A percentile compares a stretch with the other conserved stretches of the same genome.
Conservation (phyloP, 1,139 yeast species). For the Nakaseomyces glabratus region DNA sequence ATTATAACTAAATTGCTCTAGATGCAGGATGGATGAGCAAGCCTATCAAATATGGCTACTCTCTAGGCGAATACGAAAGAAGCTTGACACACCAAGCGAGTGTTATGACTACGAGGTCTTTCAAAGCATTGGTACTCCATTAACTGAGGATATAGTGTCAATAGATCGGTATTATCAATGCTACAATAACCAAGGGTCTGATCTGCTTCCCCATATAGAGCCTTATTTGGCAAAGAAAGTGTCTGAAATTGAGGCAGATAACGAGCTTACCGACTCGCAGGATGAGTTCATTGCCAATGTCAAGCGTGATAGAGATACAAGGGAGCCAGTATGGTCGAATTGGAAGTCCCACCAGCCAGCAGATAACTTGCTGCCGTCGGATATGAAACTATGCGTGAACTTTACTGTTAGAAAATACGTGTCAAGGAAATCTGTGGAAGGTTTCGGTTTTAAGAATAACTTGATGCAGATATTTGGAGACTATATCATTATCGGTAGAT, state of each 20-base stretch:
- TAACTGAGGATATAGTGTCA: conserved; percentile 5
- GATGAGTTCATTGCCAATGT: conserved; percentile 1
- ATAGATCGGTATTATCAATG: conserved; percentile 6
- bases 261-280: conserved; percentile 3
- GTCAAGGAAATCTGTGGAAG: conserved; percentile 7
- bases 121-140: conserved; percentile 3
- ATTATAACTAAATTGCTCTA: too few relatives aligned
- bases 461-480: conserved; percentile 12
- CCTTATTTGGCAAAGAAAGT: neutral
- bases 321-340: conserved; percentile 23
- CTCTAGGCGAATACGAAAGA: conserved; percentile 8
- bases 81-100: conserved; percentile 1
- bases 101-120: conserved; percentile 7
- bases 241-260: neutral
- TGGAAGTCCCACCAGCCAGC: conserved; percentile 18
- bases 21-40: too few relatives aligned
- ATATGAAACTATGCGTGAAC: conserved; percentile 14
- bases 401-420: conserved; percentile 2
- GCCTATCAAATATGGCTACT: conserved; percentile 9
- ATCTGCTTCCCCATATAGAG: conserved; percentile 1
- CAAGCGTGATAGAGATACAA: conserved; percentile 10
- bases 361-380: conserved; percentile 14
- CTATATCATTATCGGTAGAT: conserved; percentile 11
- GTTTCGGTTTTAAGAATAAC: conserved; percentile 13
- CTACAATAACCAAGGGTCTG: conserved; percentile 1